Base-by-base conservation (phyloP, 805 yeast genomes). In the Millerozyma miso region DNA sequence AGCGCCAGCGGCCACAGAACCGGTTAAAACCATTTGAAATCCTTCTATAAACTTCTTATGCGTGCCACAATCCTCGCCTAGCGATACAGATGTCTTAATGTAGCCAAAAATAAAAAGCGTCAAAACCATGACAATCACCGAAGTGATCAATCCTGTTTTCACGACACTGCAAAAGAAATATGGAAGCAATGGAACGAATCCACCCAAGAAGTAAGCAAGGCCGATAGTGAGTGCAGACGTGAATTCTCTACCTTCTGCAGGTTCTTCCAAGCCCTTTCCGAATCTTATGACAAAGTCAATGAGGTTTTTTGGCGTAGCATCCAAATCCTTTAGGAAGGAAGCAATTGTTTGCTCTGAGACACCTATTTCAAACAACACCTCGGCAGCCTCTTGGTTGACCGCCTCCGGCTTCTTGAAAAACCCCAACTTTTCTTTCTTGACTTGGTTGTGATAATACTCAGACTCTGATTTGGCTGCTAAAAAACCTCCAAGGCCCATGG, bases 401-500 rank as follows among this genome's bases (percentile, higher is more conserved):
- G 73, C 65, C 42, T 79, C 85, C 34, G 81, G 81, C 50, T 77
- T 79, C 46, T 77, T 77, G 62, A 81, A 85, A 51, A 83, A 82
- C 46, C 76, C 73, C 54, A 76, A 73, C 56, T 83, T 85, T 59
- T 86, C 93, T 54, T 77, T 73, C 52, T 77, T 79, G 35, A 85
- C 90, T 60, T 84, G 88, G 16, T 83, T 75, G 40, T 73, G 71
- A 61, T 84, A 85, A 62, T 80, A 85, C 59, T 85, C 91, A 18
- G 74, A 67, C 67, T 91, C 99, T 12, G 90, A 81, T 62, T 84
- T 85, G 35, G 99, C 99, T 23, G 98, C 99, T 43, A 91, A 73
- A 63, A 79, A 91, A 23, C 99, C 99, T 45, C 99, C 99, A 42
- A 91, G 78, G 6, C 99, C 98, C 99, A 91, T 91, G 20, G 96